Base-by-base conservation (phyloP, 257 asterid genomes). In the Nemophila menziesii region DNA sequence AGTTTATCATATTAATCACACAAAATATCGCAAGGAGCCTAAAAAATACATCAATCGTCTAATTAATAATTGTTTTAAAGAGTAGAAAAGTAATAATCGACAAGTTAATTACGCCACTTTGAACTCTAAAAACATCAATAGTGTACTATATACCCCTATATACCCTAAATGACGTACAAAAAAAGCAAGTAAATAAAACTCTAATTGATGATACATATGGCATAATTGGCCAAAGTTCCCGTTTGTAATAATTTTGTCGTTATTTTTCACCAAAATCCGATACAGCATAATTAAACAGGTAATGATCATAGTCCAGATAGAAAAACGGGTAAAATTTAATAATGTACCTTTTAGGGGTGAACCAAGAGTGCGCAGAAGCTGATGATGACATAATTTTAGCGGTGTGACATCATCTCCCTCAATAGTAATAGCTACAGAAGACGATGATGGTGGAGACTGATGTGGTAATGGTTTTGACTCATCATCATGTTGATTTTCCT, bases 11-110 rank as follows among this genome's bases (percentile, higher is more conserved):
- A 57, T 63, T 62, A 39, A 68, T 57, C 61, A 48, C 55, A 21
- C 70, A 68, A 46, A 68, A 68, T 10, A 62, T 46, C 9, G 45
- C 62, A 54, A 70, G 77, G 57, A 65, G 58, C 66, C 77, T 70
- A 64, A 51, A 51, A 49, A 51, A 2, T n/a, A n/a, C 5, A 24
- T 3, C 23, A 14, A n/a, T n/a, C 40, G 10, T 49, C 9, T 12
- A 21, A 11, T 16, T 27, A 23, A 11, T n/a, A 5, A 37, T 18
- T 10, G 21, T 5, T 26, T 0, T 13, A 17, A 15, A 46, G 8
- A 8, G 11, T 11, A 15, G 11, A 5, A 27, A 27, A 4, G 20
- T 12, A 4, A 4, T 41, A n/a, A n/a, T n/a, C n/a, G n/a, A n/a
- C n/a, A n/a, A n/a, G n/a, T n/a, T n/a, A n/a, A 12, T 16, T 14